Percentiles rank a stretch among this genome's conserved stretches.
Evolutionary conservation across 768 basidiomycete species (phyloP).

Genomic region (Lactarius indigo): DNA sequence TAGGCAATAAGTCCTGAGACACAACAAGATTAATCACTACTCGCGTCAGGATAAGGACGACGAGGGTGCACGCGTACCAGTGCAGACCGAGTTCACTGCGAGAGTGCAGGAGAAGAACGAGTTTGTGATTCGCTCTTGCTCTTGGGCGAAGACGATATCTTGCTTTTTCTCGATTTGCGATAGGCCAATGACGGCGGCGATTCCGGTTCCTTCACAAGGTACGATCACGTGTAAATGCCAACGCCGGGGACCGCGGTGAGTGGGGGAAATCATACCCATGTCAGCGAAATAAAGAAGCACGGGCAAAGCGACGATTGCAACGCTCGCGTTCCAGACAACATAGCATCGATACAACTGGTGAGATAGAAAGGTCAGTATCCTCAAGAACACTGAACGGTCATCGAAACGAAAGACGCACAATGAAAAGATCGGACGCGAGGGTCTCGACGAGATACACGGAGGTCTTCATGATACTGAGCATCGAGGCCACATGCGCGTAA

Average conservation of each 20-base stretch:
- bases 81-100: conserved; percentile 18
- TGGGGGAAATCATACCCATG: conserved; percentile 4
- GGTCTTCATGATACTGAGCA: conserved; percentile 19
- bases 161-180: background rate
- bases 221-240: background rate
- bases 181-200: conserved; percentile 12
- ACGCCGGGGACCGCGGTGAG: background rate
- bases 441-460: conserved; percentile 19
- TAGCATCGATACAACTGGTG: conserved; percentile 23
- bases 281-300: conserved; percentile 21
- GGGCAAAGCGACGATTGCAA: conserved; percentile 5
- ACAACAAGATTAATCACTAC: background rate
- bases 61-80: conserved; percentile 11
- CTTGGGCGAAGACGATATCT: background rate
- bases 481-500: background rate
- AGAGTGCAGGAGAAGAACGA: conserved; percentile 24
- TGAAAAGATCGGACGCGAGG: conserved; percentile 21
- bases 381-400: background rate
- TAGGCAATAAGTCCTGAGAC: conserved; percentile 19
- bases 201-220: conserved; percentile 11
- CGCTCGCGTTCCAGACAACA: conserved; percentile 21
- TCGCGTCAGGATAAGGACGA: too few relatives aligned
- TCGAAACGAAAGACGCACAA: conserved; percentile 4
- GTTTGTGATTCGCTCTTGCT: conserved; percentile 22
- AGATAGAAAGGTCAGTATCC: background rate